Evolutionary conservation across 2,329 filamentous ascomycete species (phyloP).

Genomic region (Cucurbitaria berberidis): DNA sequence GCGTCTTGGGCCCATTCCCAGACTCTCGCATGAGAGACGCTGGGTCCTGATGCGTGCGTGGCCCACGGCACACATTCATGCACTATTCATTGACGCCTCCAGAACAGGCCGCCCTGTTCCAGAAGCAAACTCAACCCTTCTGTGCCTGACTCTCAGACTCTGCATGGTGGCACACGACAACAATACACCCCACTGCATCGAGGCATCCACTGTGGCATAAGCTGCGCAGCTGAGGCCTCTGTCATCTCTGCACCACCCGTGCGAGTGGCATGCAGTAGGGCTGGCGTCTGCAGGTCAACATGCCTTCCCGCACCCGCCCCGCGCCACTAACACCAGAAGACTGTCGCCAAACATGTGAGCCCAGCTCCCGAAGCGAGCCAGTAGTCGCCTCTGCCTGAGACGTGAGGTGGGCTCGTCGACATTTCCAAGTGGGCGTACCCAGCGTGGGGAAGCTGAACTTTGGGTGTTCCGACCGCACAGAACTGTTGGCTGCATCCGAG

Average conservation of each 20-base stretch:
- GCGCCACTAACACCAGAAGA: conserved; percentile 24
- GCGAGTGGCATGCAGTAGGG: conserved; percentile 20
- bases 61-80: background rate
- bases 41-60: background rate
- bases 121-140: conserved; percentile 11
- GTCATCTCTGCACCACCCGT: conserved; percentile 16
- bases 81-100: background rate
- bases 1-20: background rate
- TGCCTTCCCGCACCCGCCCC: conserved; percentile 25
- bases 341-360: conserved; percentile 34
- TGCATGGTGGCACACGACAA: conserved; percentile 13
- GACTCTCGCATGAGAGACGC: background rate
- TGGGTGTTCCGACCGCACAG: background rate
- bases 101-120: conserved; percentile 4
- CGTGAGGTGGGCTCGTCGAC: conserved; percentile 26
- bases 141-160: conserved; percentile 1
- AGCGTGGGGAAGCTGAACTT: conserved; percentile 30
- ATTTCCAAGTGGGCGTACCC: conserved; percentile 10
- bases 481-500: conserved; percentile 6
- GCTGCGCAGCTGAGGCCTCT: conserved; percentile 20
- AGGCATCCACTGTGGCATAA: conserved; percentile 8
- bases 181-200: background rate
- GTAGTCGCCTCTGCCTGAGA: conserved; percentile 23
- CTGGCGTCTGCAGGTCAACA: conserved; percentile 26
- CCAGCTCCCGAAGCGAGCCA: conserved; percentile 14